Base-by-base conservation (phyloP, 179 eudicot species). In the Monotropa hypopitys region DNA sequence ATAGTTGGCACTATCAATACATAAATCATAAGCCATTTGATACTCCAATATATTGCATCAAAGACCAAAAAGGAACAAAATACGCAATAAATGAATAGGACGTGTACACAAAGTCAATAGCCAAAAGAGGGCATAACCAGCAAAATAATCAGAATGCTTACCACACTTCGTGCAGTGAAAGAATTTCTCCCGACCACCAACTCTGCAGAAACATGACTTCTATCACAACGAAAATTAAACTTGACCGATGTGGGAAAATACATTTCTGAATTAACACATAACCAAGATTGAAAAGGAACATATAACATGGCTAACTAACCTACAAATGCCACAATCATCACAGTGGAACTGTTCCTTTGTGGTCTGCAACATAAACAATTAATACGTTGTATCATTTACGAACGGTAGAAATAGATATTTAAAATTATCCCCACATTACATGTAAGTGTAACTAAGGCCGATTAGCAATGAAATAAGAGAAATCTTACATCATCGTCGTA, bases 141-240 rank as follows among this genome's bases (percentile, higher is more conserved):
- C 15, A 66, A 78, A 77, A 56, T 76, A 70, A 18, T n/a, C 47
- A 35, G 76, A 85, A 62, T 43, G 47, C 98, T 78, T 87, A 92
- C 98, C 97, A 77, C 98, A 94, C 78, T 92, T 94, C 28, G 77
- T 83, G 91, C 97, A 94, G 77, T 94, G 98, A 80, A 92, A 94
- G 84, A 80, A 94, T 53, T 87, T 94, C 7, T 89, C 90, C 47
- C 90, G 94, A 62, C 98, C 98, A 73, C 98, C 97, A 32, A 94
- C 98, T 88, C 98, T 94, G 94, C 18, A 81, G 76, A 84, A 72
- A 40, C 7, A 79, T 21, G n/a, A 75, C 56, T 63, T 35, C 46
- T 66, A 70, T 85, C 69, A 83, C 40, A 66, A 78, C 8, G 74
- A 75, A 40, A 10, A 56, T 45, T 38, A 3, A 38, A 76, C 30